Conservation (phyloP, 2,329 filamentous ascomycete species). For the Aspergillus ibericus region DNA sequence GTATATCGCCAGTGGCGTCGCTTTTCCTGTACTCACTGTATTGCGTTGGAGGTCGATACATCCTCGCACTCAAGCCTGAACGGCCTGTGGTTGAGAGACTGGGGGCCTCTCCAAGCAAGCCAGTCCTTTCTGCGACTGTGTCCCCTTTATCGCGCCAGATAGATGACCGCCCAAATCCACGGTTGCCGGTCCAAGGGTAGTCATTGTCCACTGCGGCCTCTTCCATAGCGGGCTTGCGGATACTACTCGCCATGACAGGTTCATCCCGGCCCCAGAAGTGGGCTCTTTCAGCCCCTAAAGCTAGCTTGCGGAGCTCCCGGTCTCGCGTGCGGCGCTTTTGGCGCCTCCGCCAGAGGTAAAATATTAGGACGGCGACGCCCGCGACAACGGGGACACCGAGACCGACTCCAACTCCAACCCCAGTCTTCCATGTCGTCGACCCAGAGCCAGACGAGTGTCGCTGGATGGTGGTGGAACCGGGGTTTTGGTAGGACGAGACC, state of each 20-base stretch:
- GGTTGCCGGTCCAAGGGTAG: slow-evolving; percentile 33
- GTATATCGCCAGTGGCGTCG: slow-evolving; percentile 56
- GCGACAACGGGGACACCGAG: slow-evolving; percentile 59
- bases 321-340: slow-evolving; percentile 49
- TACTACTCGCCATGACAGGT: slow-evolving; percentile 41
- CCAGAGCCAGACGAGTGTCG: slow-evolving; percentile 17
- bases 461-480: slow-evolving; percentile 19
- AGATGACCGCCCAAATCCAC: slow-evolving; percentile 19
- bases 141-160: slow-evolving; percentile 31
- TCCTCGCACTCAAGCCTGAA: slow-evolving; percentile 39
- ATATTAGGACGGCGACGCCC: slow-evolving; percentile 48
- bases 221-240: slow-evolving; percentile 31
- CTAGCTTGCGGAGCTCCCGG: slow-evolving; percentile 55
- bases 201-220: slow-evolving; percentile 20
- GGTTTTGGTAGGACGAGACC: slow-evolving; percentile 58
- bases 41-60: slow-evolving; percentile 41
- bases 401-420: slow-evolving; percentile 65
- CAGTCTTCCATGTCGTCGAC: slow-evolving; percentile 49
- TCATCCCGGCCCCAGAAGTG: slow-evolving; percentile 42
- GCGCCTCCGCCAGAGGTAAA: slow-evolving; percentile 54
- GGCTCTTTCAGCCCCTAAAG: slow-evolving; percentile 51
- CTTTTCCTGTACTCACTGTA: slow-evolving; percentile 53
- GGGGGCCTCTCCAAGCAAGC: slow-evolving; percentile 42
- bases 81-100: slow-evolving; percentile 42
- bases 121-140: slow-evolving; percentile 42